Evolutionary conservation across 139 green algal species (phyloP).

Genomic region (Coelastrella sp.): DNA sequence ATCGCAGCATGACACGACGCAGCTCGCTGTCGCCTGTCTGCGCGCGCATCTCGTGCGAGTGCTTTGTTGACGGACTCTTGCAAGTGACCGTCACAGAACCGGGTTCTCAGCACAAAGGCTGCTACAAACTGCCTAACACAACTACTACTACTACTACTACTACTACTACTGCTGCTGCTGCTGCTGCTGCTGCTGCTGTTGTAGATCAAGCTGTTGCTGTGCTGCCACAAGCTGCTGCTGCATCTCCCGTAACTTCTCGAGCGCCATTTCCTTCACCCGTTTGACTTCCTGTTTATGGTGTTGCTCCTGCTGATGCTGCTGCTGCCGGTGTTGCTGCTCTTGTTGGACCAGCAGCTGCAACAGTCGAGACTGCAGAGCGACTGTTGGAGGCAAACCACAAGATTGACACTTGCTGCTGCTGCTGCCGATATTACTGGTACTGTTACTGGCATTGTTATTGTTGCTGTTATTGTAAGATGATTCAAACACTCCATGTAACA

Average conservation of each 20-base stretch:
- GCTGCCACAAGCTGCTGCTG: conserved; percentile 18
- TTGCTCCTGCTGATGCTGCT: background rate
- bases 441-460: background rate
- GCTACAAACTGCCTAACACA: too few relatives aligned
- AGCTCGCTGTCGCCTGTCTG: too few relatives aligned
- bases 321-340: background rate
- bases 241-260: conserved; percentile 34
- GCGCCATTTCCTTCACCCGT: conserved; percentile 6
- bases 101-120: too few relatives aligned
- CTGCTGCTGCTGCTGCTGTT: conserved; percentile 15
- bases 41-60: too few relatives aligned
- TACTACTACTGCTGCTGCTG: background rate
- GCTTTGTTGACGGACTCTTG: too few relatives aligned
- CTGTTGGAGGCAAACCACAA: background rate
- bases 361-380: background rate
- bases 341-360: conserved; percentile 35
- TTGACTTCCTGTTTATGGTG: conserved; percentile 23
- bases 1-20: too few relatives aligned
- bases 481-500: background rate
- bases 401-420: background rate
- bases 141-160: background rate
- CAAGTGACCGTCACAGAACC: too few relatives aligned
- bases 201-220: background rate
- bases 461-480: background rate
- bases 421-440: background rate